Evolutionary conservation across 169 alveolate species (phyloP), one percentile per base, ranked within the genome.

Genomic region (Cryptosporidium andersoni): DNA sequence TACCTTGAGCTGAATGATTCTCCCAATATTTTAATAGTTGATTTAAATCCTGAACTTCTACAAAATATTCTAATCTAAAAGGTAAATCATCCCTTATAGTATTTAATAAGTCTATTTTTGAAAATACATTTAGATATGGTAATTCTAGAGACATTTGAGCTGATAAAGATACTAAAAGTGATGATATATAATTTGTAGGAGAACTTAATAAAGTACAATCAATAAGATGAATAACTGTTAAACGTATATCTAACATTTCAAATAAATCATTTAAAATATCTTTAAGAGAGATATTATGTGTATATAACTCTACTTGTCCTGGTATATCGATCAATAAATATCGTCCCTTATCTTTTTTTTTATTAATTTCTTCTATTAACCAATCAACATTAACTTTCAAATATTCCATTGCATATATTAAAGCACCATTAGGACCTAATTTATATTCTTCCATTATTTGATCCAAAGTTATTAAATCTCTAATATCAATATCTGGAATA

Each of bases 371-470:
- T 14, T 66, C 65, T 51, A 62, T 93, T 40, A 95, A 81, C 99
- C 99, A 97, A 80, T 95, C 99, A 67, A 95, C 65, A 80, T 96
- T 95, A 37, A 64, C 93, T 68, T 91, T 82, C 43, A 96, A 82
- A 82, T 94, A 97, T 74, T 97, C 99, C 97, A 97, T 95, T 66
- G 98, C 96, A 88, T 94, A 97, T 12, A 97, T 64, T 82, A 97
- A 74, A 4, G 97, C 94, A 2, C 99, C 99, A 88, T 97, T 97
- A 1, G 99, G 99, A 0, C 99, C 99, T 43, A 97, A 93, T 48
- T 90, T 90, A 47, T 89, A 51, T 58, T 91, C 94, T 40, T 91
- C 66, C 95, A 97, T 94, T 14, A 95, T 98, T 37, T 93, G 96
- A 14, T 88, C 91, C 37, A 93, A 88, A 55, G 90, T 93, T 7